phyloP scores from a whole-genome alignment of 768 basidiomycete species.

The Termitomyces sp. region DNA sequence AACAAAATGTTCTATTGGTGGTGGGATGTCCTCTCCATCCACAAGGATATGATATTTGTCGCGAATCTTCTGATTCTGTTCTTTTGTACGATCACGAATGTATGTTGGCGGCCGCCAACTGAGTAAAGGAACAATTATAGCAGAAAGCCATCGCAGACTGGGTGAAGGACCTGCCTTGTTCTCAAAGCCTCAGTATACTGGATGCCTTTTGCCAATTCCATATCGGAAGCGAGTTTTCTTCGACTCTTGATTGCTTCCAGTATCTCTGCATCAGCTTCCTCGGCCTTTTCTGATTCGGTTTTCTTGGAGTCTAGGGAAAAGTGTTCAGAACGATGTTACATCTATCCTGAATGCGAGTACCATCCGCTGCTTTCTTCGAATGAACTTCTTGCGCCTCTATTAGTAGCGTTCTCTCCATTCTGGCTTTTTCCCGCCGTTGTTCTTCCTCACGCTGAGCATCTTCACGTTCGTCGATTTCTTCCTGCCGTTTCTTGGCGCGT shows the following conservation, averaged over 20 bases:
- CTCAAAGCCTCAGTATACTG: constrained; percentile 83
- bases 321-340: neutral
- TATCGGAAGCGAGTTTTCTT: constrained; percentile 86
- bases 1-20: constrained; percentile 86
- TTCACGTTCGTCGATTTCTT: constrained; percentile 66
- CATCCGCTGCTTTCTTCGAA: constrained; percentile 74
- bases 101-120: constrained; percentile 91
- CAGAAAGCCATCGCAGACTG: neutral
- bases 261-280: constrained; percentile 89
- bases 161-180: constrained; percentile 53
- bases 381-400: constrained; percentile 97
- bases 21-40: constrained; percentile 92
- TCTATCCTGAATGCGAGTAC: constrained; percentile 30
- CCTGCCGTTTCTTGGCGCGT: constrained; percentile 43
- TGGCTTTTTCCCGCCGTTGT: constrained; percentile 61
- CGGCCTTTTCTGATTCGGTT: constrained; percentile 78
- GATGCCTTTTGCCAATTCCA: constrained; percentile 92
- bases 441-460: constrained; percentile 83
- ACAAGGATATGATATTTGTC: constrained; percentile 93
- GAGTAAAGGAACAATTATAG: neutral
- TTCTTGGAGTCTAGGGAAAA: constrained; percentile 70
- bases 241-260: constrained; percentile 88
- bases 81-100: constrained; percentile 66
- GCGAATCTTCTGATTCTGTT: constrained; percentile 69
- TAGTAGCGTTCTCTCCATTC: constrained; percentile 85